phyloP scores from a whole-genome alignment of 345 rosid species.

The Nephelium lappaceum region DNA sequence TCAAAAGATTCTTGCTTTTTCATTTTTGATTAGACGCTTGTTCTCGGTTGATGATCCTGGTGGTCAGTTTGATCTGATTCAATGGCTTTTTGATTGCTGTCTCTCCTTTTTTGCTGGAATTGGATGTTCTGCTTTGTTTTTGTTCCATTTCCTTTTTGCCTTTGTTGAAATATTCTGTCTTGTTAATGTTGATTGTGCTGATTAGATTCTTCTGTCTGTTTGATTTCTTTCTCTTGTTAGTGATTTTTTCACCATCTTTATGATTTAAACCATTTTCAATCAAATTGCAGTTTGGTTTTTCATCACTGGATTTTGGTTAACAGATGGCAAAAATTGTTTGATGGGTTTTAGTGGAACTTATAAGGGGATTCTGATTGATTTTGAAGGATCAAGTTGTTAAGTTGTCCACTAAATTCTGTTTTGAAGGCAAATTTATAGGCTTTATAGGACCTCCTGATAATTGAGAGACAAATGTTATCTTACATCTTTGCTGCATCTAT shows the following conservation, averaged over 20 bases:
- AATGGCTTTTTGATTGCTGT: background rate
- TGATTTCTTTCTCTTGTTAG: background rate
- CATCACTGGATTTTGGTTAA: background rate
- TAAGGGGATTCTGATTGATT: conserved; percentile 3
- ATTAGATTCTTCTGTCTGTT: background rate
- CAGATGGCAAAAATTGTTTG: background rate
- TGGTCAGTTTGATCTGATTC: conserved; percentile 6
- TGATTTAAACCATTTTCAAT: background rate
- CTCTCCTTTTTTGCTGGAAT: background rate
- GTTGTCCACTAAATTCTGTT: background rate
- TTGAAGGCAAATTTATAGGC: background rate
- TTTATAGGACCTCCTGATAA: background rate
- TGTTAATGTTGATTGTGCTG: background rate
- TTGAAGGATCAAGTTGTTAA: background rate
- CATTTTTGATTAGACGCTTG: background rate
- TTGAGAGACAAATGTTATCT: background rate
- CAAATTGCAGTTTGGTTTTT: background rate
- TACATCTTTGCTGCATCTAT: background rate
- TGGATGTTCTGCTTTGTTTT: background rate
- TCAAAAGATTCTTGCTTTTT: background rate
- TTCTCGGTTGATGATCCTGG: conserved; percentile 11
- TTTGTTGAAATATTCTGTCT: background rate
- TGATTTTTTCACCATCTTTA: too few species aligned
- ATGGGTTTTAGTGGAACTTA: background rate
- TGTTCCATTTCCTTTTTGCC: conserved; percentile 10